phyloP scores from a whole-genome alignment of 331 rosid genomes.

The Malus hybrid region DNA sequence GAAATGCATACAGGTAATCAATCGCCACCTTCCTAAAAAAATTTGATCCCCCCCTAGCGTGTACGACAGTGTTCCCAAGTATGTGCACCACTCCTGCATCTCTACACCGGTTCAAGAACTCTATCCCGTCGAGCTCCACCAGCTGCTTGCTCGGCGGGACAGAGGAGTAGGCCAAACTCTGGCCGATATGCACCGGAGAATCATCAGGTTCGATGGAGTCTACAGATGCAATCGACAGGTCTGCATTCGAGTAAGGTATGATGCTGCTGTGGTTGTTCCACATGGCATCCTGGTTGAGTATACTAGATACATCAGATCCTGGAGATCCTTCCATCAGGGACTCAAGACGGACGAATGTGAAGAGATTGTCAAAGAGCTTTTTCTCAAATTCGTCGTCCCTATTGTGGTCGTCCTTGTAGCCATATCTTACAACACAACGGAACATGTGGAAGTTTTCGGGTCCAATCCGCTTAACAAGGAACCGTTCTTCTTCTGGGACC shows the following conservation, averaged over 20 bases:
- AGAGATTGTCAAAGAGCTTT: slow-evolving; percentile 73
- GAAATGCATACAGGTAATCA: slow-evolving; percentile 84
- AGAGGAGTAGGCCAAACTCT: slow-evolving; percentile 10
- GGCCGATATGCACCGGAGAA: slow-evolving; percentile 45
- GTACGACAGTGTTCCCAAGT: slow-evolving; percentile 81
- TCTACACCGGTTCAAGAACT: slow-evolving; percentile 68
- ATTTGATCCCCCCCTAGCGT: slow-evolving; percentile 74
- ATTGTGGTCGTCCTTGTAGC: slow-evolving; percentile 84
- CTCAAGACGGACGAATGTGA: slow-evolving; percentile 65
- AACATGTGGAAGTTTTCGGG: slow-evolving; percentile 87
- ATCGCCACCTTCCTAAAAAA: slow-evolving; percentile 81
- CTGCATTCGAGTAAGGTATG: slow-evolving; percentile 29
- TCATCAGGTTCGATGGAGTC: slow-evolving; percentile 66
- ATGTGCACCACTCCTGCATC: slow-evolving; percentile 98
- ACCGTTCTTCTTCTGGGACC: slow-evolving; percentile 89
- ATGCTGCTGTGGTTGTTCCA: slow-evolving; percentile 26
- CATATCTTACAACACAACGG: slow-evolving; percentile 90
- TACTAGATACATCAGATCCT: slow-evolving; percentile 80
- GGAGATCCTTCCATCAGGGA: slow-evolving; percentile 96
- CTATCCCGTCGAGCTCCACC: slow-evolving; percentile 61
- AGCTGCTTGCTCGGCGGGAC: slow-evolving; percentile 37
- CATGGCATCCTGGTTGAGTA: slow-evolving; percentile 49
- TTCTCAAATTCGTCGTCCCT: slow-evolving; percentile 85
- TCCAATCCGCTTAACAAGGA: slow-evolving; percentile 89
- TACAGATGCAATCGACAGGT: slow-evolving; percentile 40